Evolutionary conservation across 805 yeast species (phyloP).

Genomic region (Starmerella cellae): DNA sequence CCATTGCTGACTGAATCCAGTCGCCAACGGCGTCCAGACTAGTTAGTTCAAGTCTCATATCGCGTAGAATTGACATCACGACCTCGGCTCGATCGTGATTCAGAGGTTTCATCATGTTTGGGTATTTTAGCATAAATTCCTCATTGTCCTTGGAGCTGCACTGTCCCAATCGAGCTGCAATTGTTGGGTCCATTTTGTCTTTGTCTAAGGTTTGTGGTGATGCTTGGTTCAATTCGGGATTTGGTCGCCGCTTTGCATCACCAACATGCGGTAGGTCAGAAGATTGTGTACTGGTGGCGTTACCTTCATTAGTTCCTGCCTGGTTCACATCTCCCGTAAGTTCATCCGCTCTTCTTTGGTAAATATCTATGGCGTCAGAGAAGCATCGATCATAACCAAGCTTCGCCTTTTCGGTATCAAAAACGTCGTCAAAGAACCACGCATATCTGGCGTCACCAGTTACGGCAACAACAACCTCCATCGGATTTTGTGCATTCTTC

Average conservation of each 20-base stretch:
- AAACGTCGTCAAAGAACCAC: slow-evolving; percentile 25
- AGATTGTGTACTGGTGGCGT: not conserved
- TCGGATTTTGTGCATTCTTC: not conserved
- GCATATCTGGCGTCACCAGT: slow-evolving; percentile 14
- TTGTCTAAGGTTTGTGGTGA: not conserved
- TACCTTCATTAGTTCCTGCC: not conserved
- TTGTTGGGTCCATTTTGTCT: not conserved
- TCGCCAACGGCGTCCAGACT: not conserved
- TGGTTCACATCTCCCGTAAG: too few relatives aligned
- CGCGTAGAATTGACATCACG: slow-evolving; percentile 2
- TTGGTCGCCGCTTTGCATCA: not conserved
- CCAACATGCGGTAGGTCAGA: not conserved
- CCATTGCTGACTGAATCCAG: slow-evolving; percentile 20
- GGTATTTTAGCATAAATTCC: not conserved
- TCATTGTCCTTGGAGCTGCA: not conserved
- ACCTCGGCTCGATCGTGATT: slow-evolving; percentile 5
- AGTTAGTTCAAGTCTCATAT: not conserved
- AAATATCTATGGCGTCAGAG: slow-evolving; percentile 12
- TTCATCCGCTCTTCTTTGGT: slow-evolving; percentile 8
- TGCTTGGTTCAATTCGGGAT: not conserved
- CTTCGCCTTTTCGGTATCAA: slow-evolving; percentile 17
- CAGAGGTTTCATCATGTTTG: not conserved
- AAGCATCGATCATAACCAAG: slow-evolving; percentile 23
- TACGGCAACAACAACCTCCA: slow-evolving; percentile 1
- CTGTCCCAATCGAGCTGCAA: not conserved